Evolutionary conservation across 176 grass and related monocot genomes (phyloP).

Genomic region (Puccinellia tenuiflora): DNA sequence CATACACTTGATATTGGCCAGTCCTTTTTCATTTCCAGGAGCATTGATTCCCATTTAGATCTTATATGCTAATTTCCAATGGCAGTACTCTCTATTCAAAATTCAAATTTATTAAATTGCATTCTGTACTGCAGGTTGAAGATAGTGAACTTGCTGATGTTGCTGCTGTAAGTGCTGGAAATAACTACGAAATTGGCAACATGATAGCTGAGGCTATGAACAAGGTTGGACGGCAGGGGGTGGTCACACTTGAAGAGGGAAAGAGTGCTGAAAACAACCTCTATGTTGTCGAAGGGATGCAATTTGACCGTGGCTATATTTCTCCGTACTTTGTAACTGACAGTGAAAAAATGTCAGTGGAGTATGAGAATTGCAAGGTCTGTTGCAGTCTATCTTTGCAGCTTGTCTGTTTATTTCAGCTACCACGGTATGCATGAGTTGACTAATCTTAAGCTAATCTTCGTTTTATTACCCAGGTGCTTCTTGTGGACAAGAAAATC

Average conservation of each 20-base stretch:
- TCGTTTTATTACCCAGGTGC: slow-evolving; percentile 32
- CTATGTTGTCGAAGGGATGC: slow-evolving; percentile 69
- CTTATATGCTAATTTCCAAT: not conserved
- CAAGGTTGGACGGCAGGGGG: slow-evolving; percentile 3
- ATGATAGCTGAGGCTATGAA: slow-evolving; percentile 4
- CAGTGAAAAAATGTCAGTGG: slow-evolving; percentile 62
- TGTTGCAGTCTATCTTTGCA: not conserved
- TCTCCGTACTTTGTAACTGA: slow-evolving; percentile 79
- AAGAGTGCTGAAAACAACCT: slow-evolving; percentile 62
- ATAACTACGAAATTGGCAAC: slow-evolving; percentile 7
- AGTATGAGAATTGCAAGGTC: slow-evolving; percentile 80
- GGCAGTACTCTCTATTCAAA: not conserved
- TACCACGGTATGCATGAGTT: not conserved
- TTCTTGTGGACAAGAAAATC: slow-evolving; percentile 55
- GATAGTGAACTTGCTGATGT: slow-evolving; percentile 58
- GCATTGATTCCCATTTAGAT: not conserved
- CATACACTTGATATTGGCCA: no score
- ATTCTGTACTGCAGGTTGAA: slow-evolving; percentile 37
- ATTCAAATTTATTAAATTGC: not conserved
- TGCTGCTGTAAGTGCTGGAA: slow-evolving; percentile 15
- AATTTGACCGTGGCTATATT: slow-evolving; percentile 68
- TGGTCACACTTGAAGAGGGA: slow-evolving; percentile 41
- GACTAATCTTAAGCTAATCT: not conserved
- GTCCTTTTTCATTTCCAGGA: not conserved
- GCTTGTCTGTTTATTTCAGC: not conserved